Base-by-base conservation (phyloP, 2,329 filamentous ascomycete genomes). In the Cladophialophora bantiana region DNA sequence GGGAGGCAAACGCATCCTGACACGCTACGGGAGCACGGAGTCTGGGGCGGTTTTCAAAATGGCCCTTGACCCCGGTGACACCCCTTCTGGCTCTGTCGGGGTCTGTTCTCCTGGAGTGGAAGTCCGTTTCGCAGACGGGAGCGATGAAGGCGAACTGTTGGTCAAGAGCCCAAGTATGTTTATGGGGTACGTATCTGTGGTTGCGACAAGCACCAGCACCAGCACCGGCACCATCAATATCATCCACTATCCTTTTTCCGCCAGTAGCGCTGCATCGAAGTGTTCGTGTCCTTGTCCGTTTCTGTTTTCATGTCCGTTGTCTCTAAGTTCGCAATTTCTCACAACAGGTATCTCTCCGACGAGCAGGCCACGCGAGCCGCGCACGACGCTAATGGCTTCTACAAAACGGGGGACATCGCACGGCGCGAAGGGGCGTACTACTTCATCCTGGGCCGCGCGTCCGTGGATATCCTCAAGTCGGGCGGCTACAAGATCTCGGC, bases 401-500 rank as follows among this genome's bases (percentile, higher is more conserved):
- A 74, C 69, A 78, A 75, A 34, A 81, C 77, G 1, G 77, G 78
- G 9, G 78, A 80, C 57, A 69, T 74, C n/a, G 71, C 68, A 5
- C 26, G 68, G n/a, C 59, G 65, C 4, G 62, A 72, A 15, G 66
- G 62, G 5, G 18, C 18, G n/a, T 10, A 77, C 75, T 83, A 81
- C 69, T 83, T 74, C 58, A 83, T 83, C 56, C 69, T 81, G 32
- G 82, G 82, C 15, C 76, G 81, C 18, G 80, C 79, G 4, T 79
- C 77, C 31, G 73, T 82, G 12, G 81, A 83, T 66, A 83, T 84
- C 26, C 80, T 85, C 71, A 84, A 84, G 67, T 79, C 78, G 3
- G 81, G 82, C 6, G 82, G 82, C 0, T 83, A 83, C 71, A 84
- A 84, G 74, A 81, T 83, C 57, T 81, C 78, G 54, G 72, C 40